phyloP scores from a whole-genome alignment of 495 filamentous ascomycete species.

The Halenospora varia region DNA sequence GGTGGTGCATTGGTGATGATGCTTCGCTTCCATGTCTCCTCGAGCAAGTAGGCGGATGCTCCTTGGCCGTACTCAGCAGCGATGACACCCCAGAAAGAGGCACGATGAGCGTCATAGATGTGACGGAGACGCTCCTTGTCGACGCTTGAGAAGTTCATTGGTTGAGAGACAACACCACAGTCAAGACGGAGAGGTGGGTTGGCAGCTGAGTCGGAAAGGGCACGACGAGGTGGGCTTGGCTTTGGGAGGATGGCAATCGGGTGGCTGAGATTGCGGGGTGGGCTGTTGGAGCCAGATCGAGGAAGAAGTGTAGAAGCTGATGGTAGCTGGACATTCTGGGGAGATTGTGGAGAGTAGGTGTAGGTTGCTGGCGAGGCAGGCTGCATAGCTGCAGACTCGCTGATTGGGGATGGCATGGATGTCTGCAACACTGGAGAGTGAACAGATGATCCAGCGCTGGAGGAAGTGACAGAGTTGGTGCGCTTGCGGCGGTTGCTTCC shows the following conservation, averaged over 20 bases:
- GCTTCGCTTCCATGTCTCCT: conserved; percentile 63
- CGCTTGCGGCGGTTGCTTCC: conserved; percentile 71
- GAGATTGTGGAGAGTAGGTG: conserved; percentile 23
- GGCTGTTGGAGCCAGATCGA: conserved; percentile 23
- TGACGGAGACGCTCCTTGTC: conserved; percentile 64
- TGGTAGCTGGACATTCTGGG: conserved; percentile 20
- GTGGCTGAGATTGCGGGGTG: conserved; percentile 32
- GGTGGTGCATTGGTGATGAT: conserved; percentile 26
- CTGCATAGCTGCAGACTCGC: conserved; percentile 27
- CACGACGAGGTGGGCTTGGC: conserved; percentile 45
- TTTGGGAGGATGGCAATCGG: conserved; percentile 58
- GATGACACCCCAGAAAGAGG: conserved; percentile 68
- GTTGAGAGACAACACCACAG: conserved; percentile 34
- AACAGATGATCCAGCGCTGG: conserved; percentile 36
- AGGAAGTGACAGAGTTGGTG: conserved; percentile 58
- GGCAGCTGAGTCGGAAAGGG: conserved; percentile 28
- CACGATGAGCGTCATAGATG: conserved; percentile 65
- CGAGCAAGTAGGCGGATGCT: conserved; percentile 58
- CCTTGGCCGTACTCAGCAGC: conserved; percentile 65
- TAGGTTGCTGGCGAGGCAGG: conserved; percentile 14
- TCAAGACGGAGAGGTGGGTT: conserved; percentile 40
- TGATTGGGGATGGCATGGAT: conserved; percentile 43
- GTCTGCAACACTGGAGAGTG: conserved; percentile 40
- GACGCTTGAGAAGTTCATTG: conserved; percentile 37
- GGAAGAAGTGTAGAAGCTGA: conserved; percentile 22